Evolutionary conservation across 352 stramenopile species (phyloP), one percentile per base, ranked within the genome.

Genomic region (Globisporangium recalcitrans): DNA sequence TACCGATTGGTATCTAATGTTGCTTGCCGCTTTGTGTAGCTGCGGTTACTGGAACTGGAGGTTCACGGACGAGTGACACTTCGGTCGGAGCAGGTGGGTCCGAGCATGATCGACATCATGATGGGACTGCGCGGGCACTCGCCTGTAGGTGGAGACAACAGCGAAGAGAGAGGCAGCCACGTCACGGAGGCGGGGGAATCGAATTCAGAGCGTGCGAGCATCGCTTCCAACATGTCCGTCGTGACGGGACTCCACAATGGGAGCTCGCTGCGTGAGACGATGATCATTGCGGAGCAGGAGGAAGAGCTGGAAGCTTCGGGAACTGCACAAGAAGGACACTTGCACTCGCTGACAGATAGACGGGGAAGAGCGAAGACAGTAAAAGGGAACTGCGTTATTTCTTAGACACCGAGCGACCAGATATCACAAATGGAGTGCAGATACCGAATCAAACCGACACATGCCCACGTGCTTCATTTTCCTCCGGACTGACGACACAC

Each of bases 31-130:
- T 44, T 26, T n/a, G 14, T 21, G 46, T 52, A 88, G 78, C 67
- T 90, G 27, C 71, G 72, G 1, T 59, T 71, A 9, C 53, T 90
- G 40, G 80, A 90, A 61, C 47, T 78, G 13, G 80, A 88, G 44
- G 74, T 78, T 26, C 77, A 87, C 52, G 80, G 80, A 0, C 68
- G 77, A 9, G 75, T 88, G 67, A 88, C 80, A 34, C 74, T 90
- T 44, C 71, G 80, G 19, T 81, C 72, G 2, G 73, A 80, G 21
- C 75, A 85, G 22, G 79, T 88, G 19, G 80, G 80, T 0, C 80
- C 80, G 14, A 90, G 80, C 52, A 90, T 90, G 80, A 87, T 88
- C 34, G 80, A 90, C 44, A 70, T 90, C 48, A 90, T 90, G 80
- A 69, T 84, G 47, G 75, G 78, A 11, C 69, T 90, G 16, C 77